Conservation (phyloP, 352 stramenopile species). For the Discostella stelligera region DNA sequence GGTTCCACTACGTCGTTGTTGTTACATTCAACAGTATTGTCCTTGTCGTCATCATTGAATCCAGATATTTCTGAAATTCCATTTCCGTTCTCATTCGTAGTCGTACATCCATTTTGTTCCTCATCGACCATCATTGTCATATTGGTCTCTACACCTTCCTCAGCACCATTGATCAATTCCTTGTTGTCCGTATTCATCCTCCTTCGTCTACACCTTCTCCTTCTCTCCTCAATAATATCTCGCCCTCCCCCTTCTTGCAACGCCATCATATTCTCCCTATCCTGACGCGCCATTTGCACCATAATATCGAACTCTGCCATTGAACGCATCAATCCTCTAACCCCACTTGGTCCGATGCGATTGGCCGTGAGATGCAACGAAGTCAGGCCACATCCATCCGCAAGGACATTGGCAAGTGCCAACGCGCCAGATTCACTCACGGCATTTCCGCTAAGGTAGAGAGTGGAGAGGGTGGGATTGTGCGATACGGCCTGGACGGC, state of each 20-base stretch:
- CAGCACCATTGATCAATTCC: constrained; percentile 12
- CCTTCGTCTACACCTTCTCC: not conserved
- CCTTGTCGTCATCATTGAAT: constrained; percentile 10
- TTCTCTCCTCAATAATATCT: constrained; percentile 18
- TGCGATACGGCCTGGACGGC: constrained; percentile 54
- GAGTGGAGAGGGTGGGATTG: constrained; percentile 62
- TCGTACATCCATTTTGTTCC: not conserved
- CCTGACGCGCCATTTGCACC: constrained; percentile 47
- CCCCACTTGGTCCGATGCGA: constrained; percentile 55
- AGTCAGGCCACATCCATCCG: constrained; percentile 61
- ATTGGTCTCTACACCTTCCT: constrained; percentile 1
- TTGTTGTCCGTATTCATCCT: constrained; percentile 3
- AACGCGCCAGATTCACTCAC: constrained; percentile 62
- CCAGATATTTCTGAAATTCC: constrained; percentile 16
- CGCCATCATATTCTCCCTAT: constrained; percentile 51
- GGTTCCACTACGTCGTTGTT: constrained; percentile 20
- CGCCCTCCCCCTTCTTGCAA: constrained; percentile 9
- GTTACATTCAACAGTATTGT: constrained; percentile 12
- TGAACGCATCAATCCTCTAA: constrained; percentile 61
- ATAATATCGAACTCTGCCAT: constrained; percentile 67
- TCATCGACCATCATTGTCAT: constrained; percentile 5
- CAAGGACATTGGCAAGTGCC: constrained; percentile 62
- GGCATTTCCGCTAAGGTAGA: constrained; percentile 76
- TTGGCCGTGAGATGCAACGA: constrained; percentile 74
- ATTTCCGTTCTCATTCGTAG: constrained; percentile 2